Evolutionary conservation across 805 yeast species (phyloP).

Genomic region (Millerago galiae): DNA sequence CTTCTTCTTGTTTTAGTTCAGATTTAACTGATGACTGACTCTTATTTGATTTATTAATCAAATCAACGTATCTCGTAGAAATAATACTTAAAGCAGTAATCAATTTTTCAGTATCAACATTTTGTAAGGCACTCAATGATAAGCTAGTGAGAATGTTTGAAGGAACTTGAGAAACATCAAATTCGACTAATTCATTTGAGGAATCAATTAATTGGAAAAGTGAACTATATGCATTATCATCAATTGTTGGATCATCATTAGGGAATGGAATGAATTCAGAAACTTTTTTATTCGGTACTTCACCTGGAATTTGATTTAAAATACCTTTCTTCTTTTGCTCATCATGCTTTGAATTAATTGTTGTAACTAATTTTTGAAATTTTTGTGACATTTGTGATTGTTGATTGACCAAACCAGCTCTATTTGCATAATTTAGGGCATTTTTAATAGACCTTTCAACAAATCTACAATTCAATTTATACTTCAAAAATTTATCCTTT

Average conservation of each 20-base stretch:
- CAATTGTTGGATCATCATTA: constrained; percentile 30
- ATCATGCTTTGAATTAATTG: constrained; percentile 19
- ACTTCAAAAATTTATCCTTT: constrained; percentile 29
- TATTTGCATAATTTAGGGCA: constrained; percentile 35
- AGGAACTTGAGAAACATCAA: constrained; percentile 68
- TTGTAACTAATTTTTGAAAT: constrained; percentile 16
- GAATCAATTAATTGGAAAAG: constrained; percentile 63
- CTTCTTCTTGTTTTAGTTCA: constrained; percentile 26
- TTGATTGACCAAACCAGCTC: constrained; percentile 25
- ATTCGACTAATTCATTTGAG: constrained; percentile 52
- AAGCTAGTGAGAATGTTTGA: constrained; percentile 55
- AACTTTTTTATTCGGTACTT: constrained; percentile 23
- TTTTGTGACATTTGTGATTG: constrained; percentile 13
- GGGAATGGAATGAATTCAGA: constrained; percentile 23
- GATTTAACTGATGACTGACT: constrained; percentile 19
- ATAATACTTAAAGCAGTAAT: constrained; percentile 65
- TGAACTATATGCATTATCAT: constrained; percentile 46
- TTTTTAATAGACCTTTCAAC: constrained; percentile 53
- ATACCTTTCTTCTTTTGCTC: constrained; percentile 24
- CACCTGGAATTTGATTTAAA: constrained; percentile 20
- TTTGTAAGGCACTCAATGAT: constrained; percentile 59
- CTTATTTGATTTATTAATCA: constrained; percentile 24
- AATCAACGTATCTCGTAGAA: constrained; percentile 54
- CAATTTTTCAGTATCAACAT: constrained; percentile 45
- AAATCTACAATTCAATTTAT: constrained; percentile 54